Base-by-base conservation (phyloP, 1,139 yeast species). In the Pneumocystis canis region DNA sequence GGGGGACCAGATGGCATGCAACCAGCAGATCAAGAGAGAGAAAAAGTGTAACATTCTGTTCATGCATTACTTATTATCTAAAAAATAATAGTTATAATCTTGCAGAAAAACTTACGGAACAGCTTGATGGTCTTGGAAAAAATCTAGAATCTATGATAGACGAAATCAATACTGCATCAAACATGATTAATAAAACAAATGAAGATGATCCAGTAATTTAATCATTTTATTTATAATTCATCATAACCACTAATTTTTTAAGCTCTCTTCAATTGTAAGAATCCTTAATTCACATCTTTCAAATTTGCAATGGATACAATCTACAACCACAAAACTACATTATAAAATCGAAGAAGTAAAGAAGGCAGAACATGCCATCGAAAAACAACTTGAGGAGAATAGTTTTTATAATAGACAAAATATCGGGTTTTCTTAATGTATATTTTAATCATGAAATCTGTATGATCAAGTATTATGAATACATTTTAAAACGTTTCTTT, bases 261-360 rank as follows among this genome's bases (percentile, higher is more conserved):
- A 47, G 54, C 72, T 85, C 75, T 71, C 82, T 73, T 77, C 76
- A 64, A 82, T 92, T 67, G 85, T 94, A 60, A 85, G 84, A 73
- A 79, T 94, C 67, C 80, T 92, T 72, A 90, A 92, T 72, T 82
- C 89, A 61, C 98, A 92, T 73, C 78, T 92, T 73, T 94, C 90
- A 67, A 89, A 95, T 68, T 79, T 92, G 74, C 89, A 85, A 72
- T 90, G 92, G 79, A 82, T 92, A 65, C 96, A 92, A 70, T 80
- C 80, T 65, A 81, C 84, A 65, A 89, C 95, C 65, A 79, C 80
- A 28, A 77, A 78, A 53, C 78, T 92, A 70, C 87, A 85, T 72
- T 81, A 81, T 58, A 87, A 87, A 74, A 74, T 92, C 66, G 78
- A 77, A 30, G 76, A 70, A 58, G 71, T 74, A 60, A 71, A 70